Evolutionary conservation across 2,329 filamentous ascomycete species (phyloP).

Genomic region (Mariannaea sp.): DNA sequence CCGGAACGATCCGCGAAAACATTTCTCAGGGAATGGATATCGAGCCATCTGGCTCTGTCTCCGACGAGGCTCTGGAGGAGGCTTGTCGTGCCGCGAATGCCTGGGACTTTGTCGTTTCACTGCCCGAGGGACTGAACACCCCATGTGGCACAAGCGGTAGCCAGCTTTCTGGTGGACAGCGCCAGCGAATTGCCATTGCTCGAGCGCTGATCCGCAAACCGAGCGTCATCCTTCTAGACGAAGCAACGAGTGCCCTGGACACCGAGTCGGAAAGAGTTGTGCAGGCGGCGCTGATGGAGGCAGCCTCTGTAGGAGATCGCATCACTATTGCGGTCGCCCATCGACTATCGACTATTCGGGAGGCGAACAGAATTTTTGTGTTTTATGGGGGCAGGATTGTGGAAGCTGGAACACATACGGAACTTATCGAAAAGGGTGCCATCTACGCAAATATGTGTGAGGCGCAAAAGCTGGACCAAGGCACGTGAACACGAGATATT

Average conservation of each 20-base stretch:
- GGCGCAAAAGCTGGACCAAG: slow-evolving; percentile 7
- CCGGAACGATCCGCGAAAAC: slow-evolving; percentile 13
- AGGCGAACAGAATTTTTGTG: slow-evolving; percentile 11
- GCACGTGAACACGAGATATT: neutral
- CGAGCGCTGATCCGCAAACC: slow-evolving; percentile 9
- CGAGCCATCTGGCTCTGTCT: neutral
- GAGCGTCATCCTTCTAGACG: slow-evolving; percentile 9
- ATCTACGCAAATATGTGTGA: slow-evolving; percentile 7
- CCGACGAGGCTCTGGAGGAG: neutral
- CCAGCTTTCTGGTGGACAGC: slow-evolving; percentile 18
- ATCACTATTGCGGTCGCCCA: slow-evolving; percentile 20
- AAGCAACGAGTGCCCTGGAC: slow-evolving; percentile 10
- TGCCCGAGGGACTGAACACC: slow-evolving; percentile 8
- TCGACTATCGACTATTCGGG: slow-evolving; percentile 12
- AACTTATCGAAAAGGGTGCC: neutral
- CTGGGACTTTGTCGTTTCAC: slow-evolving; percentile 15
- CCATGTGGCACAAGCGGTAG: slow-evolving; percentile 10
- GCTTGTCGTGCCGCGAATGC: slow-evolving; percentile 15
- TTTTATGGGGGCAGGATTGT: slow-evolving; percentile 11
- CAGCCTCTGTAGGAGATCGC: neutral
- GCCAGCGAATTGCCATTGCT: slow-evolving; percentile 4
- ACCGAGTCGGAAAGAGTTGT: slow-evolving; percentile 16
- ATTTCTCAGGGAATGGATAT: slow-evolving; percentile 7
- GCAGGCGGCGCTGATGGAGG: slow-evolving; percentile 10
- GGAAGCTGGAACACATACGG: slow-evolving; percentile 9